Conservation (phyloP, 164 flowering plant genomes). For the Chloranthus sessilifolius region DNA sequence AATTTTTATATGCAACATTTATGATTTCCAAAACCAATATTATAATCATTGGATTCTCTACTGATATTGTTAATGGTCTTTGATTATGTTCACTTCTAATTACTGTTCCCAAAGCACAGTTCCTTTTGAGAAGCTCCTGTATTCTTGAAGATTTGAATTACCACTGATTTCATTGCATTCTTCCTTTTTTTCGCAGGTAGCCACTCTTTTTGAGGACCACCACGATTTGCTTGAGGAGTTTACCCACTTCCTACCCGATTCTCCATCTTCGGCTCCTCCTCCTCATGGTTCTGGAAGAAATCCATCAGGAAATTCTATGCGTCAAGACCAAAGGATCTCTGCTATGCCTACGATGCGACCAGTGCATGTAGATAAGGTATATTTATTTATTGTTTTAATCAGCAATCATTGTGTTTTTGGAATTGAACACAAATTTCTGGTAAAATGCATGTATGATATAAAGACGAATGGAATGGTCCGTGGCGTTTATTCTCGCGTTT, state of each 20-base stretch:
- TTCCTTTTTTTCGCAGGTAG: slow-evolving; percentile 39
- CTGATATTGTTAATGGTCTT: background rate
- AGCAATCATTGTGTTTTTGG: no score
- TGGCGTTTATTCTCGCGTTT: no score
- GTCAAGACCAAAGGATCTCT: slow-evolving; percentile 43
- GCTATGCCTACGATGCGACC: slow-evolving; percentile 39
- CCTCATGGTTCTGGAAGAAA: slow-evolving; percentile 38
- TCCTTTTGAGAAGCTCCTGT: background rate
- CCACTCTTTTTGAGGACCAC: slow-evolving; percentile 52
- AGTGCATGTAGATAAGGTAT: slow-evolving; percentile 51
- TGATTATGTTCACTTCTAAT: background rate
- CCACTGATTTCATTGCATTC: no score
- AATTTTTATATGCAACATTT: no score
- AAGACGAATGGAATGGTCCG: no score
- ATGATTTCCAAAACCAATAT: no score
- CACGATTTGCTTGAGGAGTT: slow-evolving; percentile 62
- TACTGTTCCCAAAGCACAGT: background rate
- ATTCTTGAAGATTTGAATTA: background rate
- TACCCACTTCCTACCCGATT: slow-evolving; percentile 59
- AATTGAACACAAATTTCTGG: no score
- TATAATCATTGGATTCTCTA: no score
- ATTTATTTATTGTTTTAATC: background rate
- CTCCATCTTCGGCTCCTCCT: slow-evolving; percentile 31
- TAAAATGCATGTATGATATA: no score
- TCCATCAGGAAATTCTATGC: slow-evolving; percentile 25